These are phyloP conservation scores for Tolypocladium ovalisporum DNA, from an alignment of 2,329 filamentous ascomycete species.

Conservation along the genomic window DNA sequence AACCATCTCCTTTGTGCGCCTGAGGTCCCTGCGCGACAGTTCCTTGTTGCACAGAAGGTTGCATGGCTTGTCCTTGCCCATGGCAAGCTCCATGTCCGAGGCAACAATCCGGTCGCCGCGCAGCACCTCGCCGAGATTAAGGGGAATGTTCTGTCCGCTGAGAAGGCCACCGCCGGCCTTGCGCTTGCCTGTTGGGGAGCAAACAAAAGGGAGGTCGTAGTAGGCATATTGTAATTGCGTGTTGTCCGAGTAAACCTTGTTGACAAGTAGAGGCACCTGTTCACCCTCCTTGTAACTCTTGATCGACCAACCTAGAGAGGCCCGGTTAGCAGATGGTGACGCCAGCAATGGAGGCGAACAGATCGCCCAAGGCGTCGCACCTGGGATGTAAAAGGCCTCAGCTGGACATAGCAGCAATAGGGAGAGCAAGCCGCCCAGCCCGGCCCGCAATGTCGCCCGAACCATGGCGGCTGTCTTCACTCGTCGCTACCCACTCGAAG, in stretches of 20 bases:
- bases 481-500: neutral
- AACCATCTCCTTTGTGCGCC: slow-evolving; percentile 60
- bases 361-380: slow-evolving; percentile 34
- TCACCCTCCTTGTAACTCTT: slow-evolving; percentile 69
- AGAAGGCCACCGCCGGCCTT: slow-evolving; percentile 57
- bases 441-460: slow-evolving; percentile 14
- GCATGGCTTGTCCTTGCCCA: slow-evolving; percentile 66
- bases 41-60: slow-evolving; percentile 61
- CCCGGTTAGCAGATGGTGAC: slow-evolving; percentile 2
- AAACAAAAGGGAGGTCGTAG: slow-evolving; percentile 79
- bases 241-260: slow-evolving; percentile 84
- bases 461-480: slow-evolving; percentile 6
- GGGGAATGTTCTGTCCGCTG: slow-evolving; percentile 64
- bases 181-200: slow-evolving; percentile 60
- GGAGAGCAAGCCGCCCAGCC: slow-evolving; percentile 28
- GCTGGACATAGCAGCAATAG: slow-evolving; percentile 25
- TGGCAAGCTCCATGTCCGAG: slow-evolving; percentile 71
- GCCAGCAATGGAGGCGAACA: neutral
- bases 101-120: slow-evolving; percentile 77
- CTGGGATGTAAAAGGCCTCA: slow-evolving; percentile 76
- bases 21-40: slow-evolving; percentile 52
- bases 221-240: slow-evolving; percentile 89
- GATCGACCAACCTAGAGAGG: slow-evolving; percentile 59
- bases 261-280: slow-evolving; percentile 73
- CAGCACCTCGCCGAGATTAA: slow-evolving; percentile 80